Evolutionary conservation across 179 eudicot genomes (phyloP), one percentile per base, ranked within the genome.

Genomic region (Camellia oleifera): DNA sequence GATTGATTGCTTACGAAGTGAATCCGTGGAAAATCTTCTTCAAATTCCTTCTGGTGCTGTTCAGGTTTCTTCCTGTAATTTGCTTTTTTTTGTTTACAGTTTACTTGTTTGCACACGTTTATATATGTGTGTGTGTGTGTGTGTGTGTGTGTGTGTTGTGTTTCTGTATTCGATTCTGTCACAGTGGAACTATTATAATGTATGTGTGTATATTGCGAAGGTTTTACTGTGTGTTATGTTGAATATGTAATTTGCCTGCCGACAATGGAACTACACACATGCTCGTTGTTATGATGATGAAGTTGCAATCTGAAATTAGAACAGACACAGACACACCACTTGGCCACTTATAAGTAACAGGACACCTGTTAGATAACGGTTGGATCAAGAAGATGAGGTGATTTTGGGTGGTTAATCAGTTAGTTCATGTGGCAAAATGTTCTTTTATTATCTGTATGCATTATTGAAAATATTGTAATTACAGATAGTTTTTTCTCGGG

Each of bases 1-100:
- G 99, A 88, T 95, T 77, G 86, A 90, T 69, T 92, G 95, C 81
- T 85, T 95, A 69, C 81, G 86, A 56, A 77, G 72, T 52, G 98
- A 89, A 82, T 85, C 91, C 60, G 92, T 90, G 48, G 91, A 95
- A 32, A 84, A 89, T 85, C 94, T 95, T 67, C 84, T 95, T 52
- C 90, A 67, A 52, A 91, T 95, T 88, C 99, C 99, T 75, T 90
- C 97, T 62, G 99, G 99, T 52, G 85, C 87, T 76, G 86, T 88
- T 15, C 92, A 91, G 91, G 97, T 91, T 32, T 18, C 46, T 57
- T 13, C 40, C 76, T 66, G n/a, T 13, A 45, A 58, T 78, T 53
- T 46, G 13, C 56, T 10, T 57, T 20, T 66, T 20, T 2, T 11
- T 15, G 40, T 20, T 20, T 4, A 10, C 45, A 3, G 14, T 69